Conservation (phyloP, 2,329 filamentous ascomycete species). For the Periglandula ipomoeae region DNA sequence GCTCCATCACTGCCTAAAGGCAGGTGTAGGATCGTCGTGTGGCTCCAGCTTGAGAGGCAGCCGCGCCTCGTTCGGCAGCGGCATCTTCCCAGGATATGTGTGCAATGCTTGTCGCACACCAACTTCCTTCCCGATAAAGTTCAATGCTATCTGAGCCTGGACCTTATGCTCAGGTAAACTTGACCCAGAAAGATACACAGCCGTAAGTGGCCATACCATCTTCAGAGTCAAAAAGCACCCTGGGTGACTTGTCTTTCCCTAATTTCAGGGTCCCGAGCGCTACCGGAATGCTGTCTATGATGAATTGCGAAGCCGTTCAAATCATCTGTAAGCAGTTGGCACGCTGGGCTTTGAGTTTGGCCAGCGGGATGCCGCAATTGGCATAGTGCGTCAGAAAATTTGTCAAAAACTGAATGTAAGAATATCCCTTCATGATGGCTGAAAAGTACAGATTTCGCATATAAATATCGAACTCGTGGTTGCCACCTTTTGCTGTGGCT, state of each 20-base stretch:
- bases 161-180: slow-evolving; percentile 19
- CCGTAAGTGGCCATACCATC: slow-evolving; percentile 28
- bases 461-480: slow-evolving; percentile 18
- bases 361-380: slow-evolving; percentile 14
- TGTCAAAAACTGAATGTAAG: slow-evolving; percentile 21
- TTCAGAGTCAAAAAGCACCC: slow-evolving; percentile 28
- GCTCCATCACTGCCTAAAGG: neutral
- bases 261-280: slow-evolving; percentile 17
- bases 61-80: slow-evolving; percentile 19
- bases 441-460: slow-evolving; percentile 24
- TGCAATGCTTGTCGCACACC: slow-evolving; percentile 28
- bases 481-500: slow-evolving; percentile 3
- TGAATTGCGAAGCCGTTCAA: slow-evolving; percentile 17
- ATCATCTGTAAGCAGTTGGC: slow-evolving; percentile 18
- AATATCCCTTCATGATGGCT: slow-evolving; percentile 25
- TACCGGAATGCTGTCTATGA: slow-evolving; percentile 19
- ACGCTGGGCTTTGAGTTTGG: slow-evolving; percentile 20
- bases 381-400: slow-evolving; percentile 27
- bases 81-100: slow-evolving; percentile 10
- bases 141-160: slow-evolving; percentile 18
- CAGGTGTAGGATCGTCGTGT: neutral
- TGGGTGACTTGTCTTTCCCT: slow-evolving; percentile 20
- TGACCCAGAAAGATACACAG: slow-evolving; percentile 20
- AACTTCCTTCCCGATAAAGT: slow-evolving; percentile 25
- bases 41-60: slow-evolving; percentile 11